Evolutionary conservation across 306 rosid genomes (phyloP).

Genomic region (Cyclanthera cordifolia): DNA sequence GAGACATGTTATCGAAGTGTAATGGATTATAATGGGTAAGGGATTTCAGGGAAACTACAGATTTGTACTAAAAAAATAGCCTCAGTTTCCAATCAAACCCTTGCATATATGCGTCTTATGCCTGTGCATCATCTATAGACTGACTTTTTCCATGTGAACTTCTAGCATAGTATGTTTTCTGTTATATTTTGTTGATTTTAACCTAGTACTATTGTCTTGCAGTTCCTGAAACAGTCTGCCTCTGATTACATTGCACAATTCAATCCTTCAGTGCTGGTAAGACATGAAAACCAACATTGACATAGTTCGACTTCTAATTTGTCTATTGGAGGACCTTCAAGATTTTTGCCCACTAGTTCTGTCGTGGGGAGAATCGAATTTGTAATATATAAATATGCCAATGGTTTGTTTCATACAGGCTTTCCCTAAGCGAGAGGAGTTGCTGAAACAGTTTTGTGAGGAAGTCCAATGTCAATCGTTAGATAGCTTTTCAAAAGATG

Average conservation of each 20-base stretch:
- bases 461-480: conserved; percentile 39
- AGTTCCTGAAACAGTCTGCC: conserved; percentile 81
- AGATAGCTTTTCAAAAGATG: conserved; percentile 42
- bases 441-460: conserved; percentile 60
- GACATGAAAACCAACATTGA: conserved; percentile 10
- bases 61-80: not conserved
- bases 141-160: not conserved
- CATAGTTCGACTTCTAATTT: not conserved
- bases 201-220: conserved; percentile 22
- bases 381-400: not conserved
- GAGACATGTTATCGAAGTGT: too few relatives aligned
- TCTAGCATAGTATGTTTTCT: not conserved
- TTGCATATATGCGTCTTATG: not conserved
- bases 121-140: not conserved
- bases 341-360: not conserved
- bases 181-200: not conserved
- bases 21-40: not conserved
- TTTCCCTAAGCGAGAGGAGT: conserved; percentile 57
- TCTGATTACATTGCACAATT: conserved; percentile 53
- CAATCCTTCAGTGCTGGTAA: conserved; percentile 69
- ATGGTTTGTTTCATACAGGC: conserved; percentile 34
- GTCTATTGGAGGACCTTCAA: not conserved
- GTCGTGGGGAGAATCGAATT: not conserved
- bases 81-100: not conserved
- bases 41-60: not conserved